Percentiles rank a stretch among this genome's conserved stretches.
These are phyloP conservation scores for Arthroderma uncinatum DNA, from an alignment of 2,329 filamentous ascomycete genomes.

Conservation along the genomic window DNA sequence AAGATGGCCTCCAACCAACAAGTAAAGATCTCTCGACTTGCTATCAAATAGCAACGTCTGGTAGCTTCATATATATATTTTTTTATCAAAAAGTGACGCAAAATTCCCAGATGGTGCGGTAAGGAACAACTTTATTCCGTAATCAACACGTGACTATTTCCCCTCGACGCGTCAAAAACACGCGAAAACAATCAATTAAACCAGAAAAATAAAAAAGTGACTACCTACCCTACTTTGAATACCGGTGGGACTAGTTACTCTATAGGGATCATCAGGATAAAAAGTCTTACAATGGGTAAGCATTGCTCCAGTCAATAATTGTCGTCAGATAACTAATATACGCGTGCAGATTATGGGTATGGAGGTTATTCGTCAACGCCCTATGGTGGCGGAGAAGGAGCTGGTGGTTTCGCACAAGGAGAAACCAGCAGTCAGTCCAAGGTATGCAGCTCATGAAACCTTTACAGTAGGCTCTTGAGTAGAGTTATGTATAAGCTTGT, in stretches of 20 bases:
- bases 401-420: constrained; percentile 50
- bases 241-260: too few species aligned
- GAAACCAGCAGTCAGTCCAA: constrained; percentile 40
- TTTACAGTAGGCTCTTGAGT: neutral
- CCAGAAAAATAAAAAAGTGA: too few species aligned
- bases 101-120: neutral
- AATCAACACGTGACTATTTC: neutral
- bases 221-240: too few species aligned
- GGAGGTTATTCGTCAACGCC: constrained; percentile 40
- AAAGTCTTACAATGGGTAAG: constrained; percentile 11
- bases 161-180: constrained; percentile 6
- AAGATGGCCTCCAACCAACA: neutral
- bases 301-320: neutral
- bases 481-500: neutral
- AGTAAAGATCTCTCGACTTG: neutral
- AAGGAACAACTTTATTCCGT: neutral
- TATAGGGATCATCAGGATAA: too few species aligned
- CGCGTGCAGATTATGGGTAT: constrained; percentile 25
- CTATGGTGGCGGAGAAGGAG: constrained; percentile 46
- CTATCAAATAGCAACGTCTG: neutral
- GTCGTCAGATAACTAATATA: neutral
- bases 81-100: neutral
- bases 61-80: neutral
- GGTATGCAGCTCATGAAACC: constrained; percentile 25
- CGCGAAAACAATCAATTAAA: constrained; percentile 4